Evolutionary conservation across 148 eudicot genomes (phyloP), one percentile per base, ranked within the genome.

Genomic region (Camellia japonica): DNA sequence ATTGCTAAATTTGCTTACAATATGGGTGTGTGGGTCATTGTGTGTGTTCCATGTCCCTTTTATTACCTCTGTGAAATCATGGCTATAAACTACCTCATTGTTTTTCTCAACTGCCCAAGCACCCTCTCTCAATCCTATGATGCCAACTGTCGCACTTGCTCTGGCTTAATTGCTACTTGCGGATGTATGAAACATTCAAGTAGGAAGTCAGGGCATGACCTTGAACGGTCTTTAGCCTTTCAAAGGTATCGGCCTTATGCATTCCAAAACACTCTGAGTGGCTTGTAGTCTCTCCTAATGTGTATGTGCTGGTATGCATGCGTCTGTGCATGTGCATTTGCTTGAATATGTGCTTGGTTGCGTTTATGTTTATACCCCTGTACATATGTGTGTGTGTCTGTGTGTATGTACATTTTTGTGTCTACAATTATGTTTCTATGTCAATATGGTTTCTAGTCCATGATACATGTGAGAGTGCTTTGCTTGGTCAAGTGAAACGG

Each of bases 401-500:
- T 30, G 60, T 2, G 7, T 43, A 41, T 14, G 13, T 67, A 67
- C 7, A 8, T 7, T 42, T 67, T 67, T 67, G 7, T 70, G 58
- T 70, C 5, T 43, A 7, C 20, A 56, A 19, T 16, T 7, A 1
- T 46, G 46, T 47, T 71, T 77, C 38, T 54, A 30, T 16, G 4
- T 49, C 3, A 62, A 16, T 5, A 38, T 58, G 60, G 15, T 13
- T 74, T 18, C 20, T 58, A 42, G 43, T 51, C 63, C 23, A 41
- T 59, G 64, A 60, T 49, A 56, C 41, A 16, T 66, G 20, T 14
- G 42, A 76, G 54, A 68, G 19, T 72, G 38, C 18, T 38, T 52
- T 71, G 63, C 67, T 59, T 75, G 66, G 71, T 69, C 78, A 52
- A 62, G 51, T 56, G 14, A 82, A 77, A 61, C 79, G 77, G 52